Evolutionary conservation across 176 grass and related monocot species (phyloP).

Genomic region (Ampelocalamus luodianensis): DNA sequence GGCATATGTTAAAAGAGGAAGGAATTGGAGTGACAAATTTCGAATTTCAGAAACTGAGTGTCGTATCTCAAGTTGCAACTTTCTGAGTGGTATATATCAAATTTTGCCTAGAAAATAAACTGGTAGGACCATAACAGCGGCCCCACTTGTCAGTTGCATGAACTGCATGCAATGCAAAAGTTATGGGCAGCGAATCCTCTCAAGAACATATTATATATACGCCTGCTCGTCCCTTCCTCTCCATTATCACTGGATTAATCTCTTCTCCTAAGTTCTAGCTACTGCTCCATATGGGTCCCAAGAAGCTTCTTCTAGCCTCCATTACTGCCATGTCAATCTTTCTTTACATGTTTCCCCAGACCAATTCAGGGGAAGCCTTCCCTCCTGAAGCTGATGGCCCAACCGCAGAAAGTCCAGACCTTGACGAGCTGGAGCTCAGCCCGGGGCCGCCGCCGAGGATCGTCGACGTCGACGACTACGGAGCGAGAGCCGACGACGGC

Average conservation of each 20-base stretch:
- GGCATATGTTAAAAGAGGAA: no score
- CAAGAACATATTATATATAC: no score
- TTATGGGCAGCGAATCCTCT: no score
- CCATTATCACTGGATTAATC: conserved; percentile 19
- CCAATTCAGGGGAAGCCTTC: conserved; percentile 35
- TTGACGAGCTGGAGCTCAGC: conserved; percentile 31
- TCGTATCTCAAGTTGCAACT: no score
- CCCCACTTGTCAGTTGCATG: no score
- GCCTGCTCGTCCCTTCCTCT: conserved; percentile 33
- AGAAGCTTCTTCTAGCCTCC: conserved; percentile 37
- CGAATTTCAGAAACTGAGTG: no score
- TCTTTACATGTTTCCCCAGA: background rate
- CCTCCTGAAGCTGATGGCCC: conserved; percentile 27
- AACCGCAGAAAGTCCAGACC: background rate
- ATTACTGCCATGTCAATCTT: conserved; percentile 33
- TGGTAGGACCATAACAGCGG: no score
- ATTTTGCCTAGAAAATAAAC: no score
- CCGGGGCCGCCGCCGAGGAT: conserved; percentile 27
- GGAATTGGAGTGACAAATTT: no score
- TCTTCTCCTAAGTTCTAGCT: background rate
- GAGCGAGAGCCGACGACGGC: conserved; percentile 34
- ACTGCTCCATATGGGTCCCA: conserved; percentile 37
- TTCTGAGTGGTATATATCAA: no score
- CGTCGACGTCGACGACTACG: conserved; percentile 63
- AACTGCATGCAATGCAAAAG: no score